Evolutionary conservation across 1,284 basidiomycete genomes (phyloP), one percentile per base, ranked within the genome.

Genomic region (Pyrrhoderma noxium): DNA sequence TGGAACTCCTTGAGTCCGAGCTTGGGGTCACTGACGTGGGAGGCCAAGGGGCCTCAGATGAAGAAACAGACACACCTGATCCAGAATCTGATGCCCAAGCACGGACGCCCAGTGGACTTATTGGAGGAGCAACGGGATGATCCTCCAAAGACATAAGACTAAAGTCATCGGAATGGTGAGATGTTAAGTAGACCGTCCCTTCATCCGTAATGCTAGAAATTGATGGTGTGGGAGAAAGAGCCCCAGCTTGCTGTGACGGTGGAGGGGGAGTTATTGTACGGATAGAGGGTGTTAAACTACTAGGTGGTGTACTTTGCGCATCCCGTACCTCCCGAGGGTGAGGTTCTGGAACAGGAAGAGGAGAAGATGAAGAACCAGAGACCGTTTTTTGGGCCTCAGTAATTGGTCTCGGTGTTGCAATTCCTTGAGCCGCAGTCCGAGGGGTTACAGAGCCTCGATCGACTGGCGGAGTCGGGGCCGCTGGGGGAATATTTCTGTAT

Each of bases 151-250:
- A 70, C 64, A 73, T 61, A 41, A 77, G 59, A 52, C 70, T 75
- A 39, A 71, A 61, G 58, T 86, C 85, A 52, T 89, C 0, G 1
- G 85, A 88, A 57, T 88, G 81, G 57, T 84, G 81, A 8, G 86
- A 88, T 1, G 83, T 84, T 49, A 88, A 59, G 62, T 88, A 0
- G 82, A 85, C 27, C 73, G 62, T 23, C 70, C 73, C 47, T 45
- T 46, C 14, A 51, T 31, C 27, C 11, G 27, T 31, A 11, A 31
- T 31, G 27, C 27, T 31, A 31, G 27, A 31, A 5, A 31, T 45
- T 1, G 51, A 76, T 79, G n/a, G 68, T 70, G 38, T 64, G 47
- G 11, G 76, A 74, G 55, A 76, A 77, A 76, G 69, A 16, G 68
- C 63, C 41, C 57, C 21, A 18, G 38, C 16, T 37, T 37, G 38